Base-by-base conservation (phyloP, 768 basidiomycete species). In the Mycena sanguinolenta region DNA sequence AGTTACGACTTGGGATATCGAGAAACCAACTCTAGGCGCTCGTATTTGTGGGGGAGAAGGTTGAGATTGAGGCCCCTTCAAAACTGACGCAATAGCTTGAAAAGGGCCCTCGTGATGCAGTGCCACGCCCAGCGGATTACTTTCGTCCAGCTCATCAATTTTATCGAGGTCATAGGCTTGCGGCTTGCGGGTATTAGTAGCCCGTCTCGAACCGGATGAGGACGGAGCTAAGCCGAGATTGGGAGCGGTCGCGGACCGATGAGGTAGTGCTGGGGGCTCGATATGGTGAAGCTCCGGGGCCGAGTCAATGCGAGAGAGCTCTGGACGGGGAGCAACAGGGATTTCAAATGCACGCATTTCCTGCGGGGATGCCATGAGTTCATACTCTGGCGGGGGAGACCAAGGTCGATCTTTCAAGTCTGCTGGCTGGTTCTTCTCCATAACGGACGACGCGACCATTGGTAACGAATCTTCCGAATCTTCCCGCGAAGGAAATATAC, bases 91-190 rank as follows among this genome's bases (percentile, higher is more conserved):
- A 46, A 87, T 84, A 3, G 86, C 91, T 75, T 95, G 92, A 74
- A 94, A 95, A n/a, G 92, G 92, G 0, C 92, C 90, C 36, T 82
- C 83, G 73, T 94, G 92, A 76, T 94, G 93, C 70, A 91, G 80
- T 21, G 84, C 79, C 10, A 84, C 69, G 4, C 93, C 93, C 67
- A 90, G 84, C 2, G 93, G 92, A 77, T 90, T 91, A 8, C 89
- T 88, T 77, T 93, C 92, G 77, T 95, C 94, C 38, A 95, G 79
- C 78, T 93, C 91, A 76, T 95, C 93, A 70, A 95, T 91, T 34
- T 85, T 84, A 80, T 94, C 93, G 60, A 94, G 84, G 64, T 83
- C 83, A 58, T 69, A 58, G 5, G 68, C 58, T 38, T 62, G 68
- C 38, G 25, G 64, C 8, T 59, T 46, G 28, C 65, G 59, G 34